Percentiles rank a stretch among this genome's conserved stretches.
phyloP scores from a whole-genome alignment of 768 basidiomycete species.

The Lactarius psammicola region DNA sequence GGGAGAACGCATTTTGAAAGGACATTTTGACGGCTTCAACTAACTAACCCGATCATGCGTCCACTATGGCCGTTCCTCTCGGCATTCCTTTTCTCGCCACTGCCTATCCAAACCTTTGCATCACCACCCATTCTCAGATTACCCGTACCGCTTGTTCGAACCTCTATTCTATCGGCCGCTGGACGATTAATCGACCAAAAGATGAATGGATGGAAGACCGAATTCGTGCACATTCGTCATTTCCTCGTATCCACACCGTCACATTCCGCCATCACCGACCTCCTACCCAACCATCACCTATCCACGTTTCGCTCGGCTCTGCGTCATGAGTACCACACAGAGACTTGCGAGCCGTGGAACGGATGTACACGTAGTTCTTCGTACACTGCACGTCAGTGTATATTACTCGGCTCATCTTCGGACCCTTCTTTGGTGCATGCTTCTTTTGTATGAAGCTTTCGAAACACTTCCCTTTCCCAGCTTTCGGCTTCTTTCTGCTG shows the following conservation, averaged over 20 bases:
- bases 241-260: neutral
- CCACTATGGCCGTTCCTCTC: neutral
- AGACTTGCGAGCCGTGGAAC: neutral
- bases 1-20: slow-evolving; percentile 89
- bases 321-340: neutral
- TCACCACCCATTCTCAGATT: neutral
- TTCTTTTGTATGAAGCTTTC: neutral
- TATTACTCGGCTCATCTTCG: neutral
- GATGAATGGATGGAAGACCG: slow-evolving; percentile 15
- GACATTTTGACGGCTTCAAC: slow-evolving; percentile 89
- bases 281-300: neutral
- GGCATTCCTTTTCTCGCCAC: slow-evolving; percentile 4
- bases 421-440: neutral
- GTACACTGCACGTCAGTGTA: neutral
- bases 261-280: neutral
- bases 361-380: neutral
- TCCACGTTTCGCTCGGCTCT: neutral
- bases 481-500: slow-evolving; percentile 7
- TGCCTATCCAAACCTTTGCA: neutral
- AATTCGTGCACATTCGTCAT: neutral
- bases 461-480: neutral
- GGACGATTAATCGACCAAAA: slow-evolving; percentile 14
- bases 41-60: slow-evolving; percentile 32
- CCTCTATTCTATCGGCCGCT: slow-evolving; percentile 4
- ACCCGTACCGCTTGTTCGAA: neutral